Evolutionary conservation across 345 rosid genomes (phyloP).

Genomic region (Salix brachista): DNA sequence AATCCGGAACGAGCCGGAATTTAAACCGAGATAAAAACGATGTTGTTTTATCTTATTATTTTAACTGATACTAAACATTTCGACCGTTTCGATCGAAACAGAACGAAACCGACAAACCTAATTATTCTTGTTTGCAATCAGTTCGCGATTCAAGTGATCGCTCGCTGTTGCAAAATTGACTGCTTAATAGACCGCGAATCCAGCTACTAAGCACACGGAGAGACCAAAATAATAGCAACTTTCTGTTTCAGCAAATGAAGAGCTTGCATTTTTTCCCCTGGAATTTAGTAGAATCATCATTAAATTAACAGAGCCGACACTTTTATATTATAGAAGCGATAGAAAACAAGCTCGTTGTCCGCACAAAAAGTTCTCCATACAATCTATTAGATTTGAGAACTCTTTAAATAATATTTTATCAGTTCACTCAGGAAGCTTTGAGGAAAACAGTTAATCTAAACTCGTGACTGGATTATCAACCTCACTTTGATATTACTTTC

Average conservation of each 20-base stretch:
- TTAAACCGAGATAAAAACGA: too few relatives aligned
- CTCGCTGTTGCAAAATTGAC: neutral
- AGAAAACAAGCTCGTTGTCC: neutral
- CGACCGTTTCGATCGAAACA: rapidly evolving
- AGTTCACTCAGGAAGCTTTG: too few relatives aligned
- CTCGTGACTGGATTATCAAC: too few relatives aligned
- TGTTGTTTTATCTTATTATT: too few relatives aligned
- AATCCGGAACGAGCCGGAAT: rapidly evolving
- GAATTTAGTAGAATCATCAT: neutral
- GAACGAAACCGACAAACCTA: too few relatives aligned
- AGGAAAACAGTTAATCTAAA: too few relatives aligned
- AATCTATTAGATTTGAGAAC: neutral
- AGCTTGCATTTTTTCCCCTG: neutral
- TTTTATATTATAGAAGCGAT: neutral
- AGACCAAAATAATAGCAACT: neutral
- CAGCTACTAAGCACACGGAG: neutral
- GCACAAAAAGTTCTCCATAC: too few relatives aligned
- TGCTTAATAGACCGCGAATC: neutral
- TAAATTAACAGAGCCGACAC: neutral
- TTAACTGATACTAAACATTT: too few relatives aligned
- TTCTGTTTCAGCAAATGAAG: neutral
- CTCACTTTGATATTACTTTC: too few relatives aligned
- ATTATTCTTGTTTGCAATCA: neutral
- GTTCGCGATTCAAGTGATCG: too few relatives aligned
- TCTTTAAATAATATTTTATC: neutral